Base-by-base conservation (phyloP, 2,329 filamentous ascomycete species). In the Fonsecaea pugnacius region DNA sequence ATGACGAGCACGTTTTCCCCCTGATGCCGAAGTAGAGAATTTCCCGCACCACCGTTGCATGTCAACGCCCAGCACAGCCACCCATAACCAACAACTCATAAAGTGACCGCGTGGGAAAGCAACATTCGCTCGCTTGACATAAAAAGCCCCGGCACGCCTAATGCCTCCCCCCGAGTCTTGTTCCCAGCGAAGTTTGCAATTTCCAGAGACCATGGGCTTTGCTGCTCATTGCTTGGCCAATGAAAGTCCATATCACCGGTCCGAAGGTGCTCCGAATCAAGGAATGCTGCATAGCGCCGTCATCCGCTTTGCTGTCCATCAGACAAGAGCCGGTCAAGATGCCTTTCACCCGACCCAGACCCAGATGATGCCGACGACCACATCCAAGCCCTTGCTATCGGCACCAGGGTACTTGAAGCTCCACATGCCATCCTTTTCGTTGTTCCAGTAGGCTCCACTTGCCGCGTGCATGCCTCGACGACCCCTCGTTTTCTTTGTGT, bases 391-490 rank as follows among this genome's bases (percentile, higher is more conserved):
- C 69, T 76, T 79, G 68, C 77, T 78, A 67, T 79, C 78, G 9
- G 75, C 79, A 33, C 76, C 78, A 27, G 78, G 75, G 70, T 82
- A 82, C 73, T 83, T 82, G 73, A 77, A 82, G 56, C 79, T 82
- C 80, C 80, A 83, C 80, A 82, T 82, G 50, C 80, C 80, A 69
- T 83, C 80, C n/a, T 78, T 79, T 66, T 80, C 80, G 46, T 80
- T 79, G 66, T 82, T 79, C 80, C 80, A 83, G 73, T 79, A 83
- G 3, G 80, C 80, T 4, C 80, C 80, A 1, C 78, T 79, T 32
- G 80, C 80, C 16, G 78, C 79, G 72, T 83, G 80, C 80, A 83
- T 82, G 69, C 95, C 95, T 70, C 94, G 87, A 70, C 93, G 87
- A 62, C 92, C 94, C 62, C 90, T 89, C 18, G 57, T 57, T 35